Base-by-base conservation (phyloP, 1,139 yeast species). In the Saccharomyces hybrid region DNA sequence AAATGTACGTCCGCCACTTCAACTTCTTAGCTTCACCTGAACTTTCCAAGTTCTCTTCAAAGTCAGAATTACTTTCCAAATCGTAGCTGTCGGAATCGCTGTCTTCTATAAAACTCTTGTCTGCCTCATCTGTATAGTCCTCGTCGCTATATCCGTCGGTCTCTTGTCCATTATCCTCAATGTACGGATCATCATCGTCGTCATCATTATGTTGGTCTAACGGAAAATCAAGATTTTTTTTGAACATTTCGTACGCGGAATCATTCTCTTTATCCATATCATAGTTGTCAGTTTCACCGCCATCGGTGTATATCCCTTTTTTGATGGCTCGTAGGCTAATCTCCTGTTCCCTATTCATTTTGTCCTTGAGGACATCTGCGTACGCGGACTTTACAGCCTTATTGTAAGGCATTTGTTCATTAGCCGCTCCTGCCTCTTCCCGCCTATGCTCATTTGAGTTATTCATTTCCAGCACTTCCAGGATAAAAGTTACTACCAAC, bases 51-150 rank as follows among this genome's bases (percentile, higher is more conserved):
- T 4, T 46, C 19, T 11, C 54, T 9, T 38, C 52, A 11, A 32
- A 34, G n/a, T 49, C 41, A 19, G 50, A 54, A 14, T 52, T 52
- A 5, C 32, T 55, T 5, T 42, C 52, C 27, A 50, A 52, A 14
- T 50, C 46, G 28, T 50, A 27, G 44, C 19, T 16, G 6, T 38
- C 13, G 9, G 44, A 38, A 9, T 38, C 44, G 13, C 54, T 28
- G 14, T 54, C 54, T 26, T 52, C 58, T 28, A 54, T 52, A 38
- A 58, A 60, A 27, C 58, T 58, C 47, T 53, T 53, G 48, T 60
- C 60, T 9, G 61, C 62, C 19, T 54, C 59, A 38, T 57, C 56
- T 3, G 55, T 52, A 46, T 57, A 57, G 26, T 58, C 61, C 19
- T 48, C 53, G 51, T 55, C 60, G 27, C 52, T 55, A 23, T 44